Conservation (phyloP, 495 filamentous ascomycete genomes). For the Lasiosphaeria ovina region DNA sequence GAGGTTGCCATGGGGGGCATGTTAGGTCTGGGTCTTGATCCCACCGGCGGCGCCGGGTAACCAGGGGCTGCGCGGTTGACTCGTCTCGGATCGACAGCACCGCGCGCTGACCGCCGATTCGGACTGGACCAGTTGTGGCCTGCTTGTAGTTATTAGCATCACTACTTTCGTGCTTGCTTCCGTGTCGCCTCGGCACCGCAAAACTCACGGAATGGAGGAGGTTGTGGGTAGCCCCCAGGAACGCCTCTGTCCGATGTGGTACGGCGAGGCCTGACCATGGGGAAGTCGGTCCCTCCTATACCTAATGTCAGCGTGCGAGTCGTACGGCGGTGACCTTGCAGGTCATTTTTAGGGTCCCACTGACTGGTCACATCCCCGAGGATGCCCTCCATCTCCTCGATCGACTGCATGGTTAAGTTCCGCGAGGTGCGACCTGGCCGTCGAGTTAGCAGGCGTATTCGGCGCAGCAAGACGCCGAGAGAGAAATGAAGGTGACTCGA, state of each 20-base stretch:
- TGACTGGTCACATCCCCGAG: conserved; percentile 20
- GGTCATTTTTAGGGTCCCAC: conserved; percentile 2
- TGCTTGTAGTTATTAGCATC: neutral
- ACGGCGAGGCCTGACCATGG: conserved; percentile 2
- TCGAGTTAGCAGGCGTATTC: neutral
- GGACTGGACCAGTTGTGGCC: conserved; percentile 20
- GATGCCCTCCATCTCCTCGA: conserved; percentile 16
- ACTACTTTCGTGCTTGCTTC: neutral
- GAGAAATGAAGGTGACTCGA: neutral
- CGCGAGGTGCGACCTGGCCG: neutral
- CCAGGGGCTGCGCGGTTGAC: neutral
- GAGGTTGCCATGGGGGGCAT: neutral
- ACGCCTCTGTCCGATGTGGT: neutral
- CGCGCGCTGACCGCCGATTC: conserved; percentile 11
- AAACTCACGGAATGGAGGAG: conserved; percentile 25
- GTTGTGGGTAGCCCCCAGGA: conserved; percentile 12
- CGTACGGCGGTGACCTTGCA: too few species aligned
- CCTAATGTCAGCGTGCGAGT: neutral
- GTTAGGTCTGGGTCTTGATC: conserved; percentile 9
- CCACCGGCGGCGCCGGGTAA: conserved; percentile 7
- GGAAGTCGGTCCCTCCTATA: conserved; percentile 10
- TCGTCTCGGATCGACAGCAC: conserved; percentile 1
- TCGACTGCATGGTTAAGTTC: neutral
- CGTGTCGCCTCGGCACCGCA: neutral
- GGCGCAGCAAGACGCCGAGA: neutral